These are phyloP conservation scores for Pugionium cornutum DNA, from an alignment of 345 rosid species.

Conservation along the genomic window DNA sequence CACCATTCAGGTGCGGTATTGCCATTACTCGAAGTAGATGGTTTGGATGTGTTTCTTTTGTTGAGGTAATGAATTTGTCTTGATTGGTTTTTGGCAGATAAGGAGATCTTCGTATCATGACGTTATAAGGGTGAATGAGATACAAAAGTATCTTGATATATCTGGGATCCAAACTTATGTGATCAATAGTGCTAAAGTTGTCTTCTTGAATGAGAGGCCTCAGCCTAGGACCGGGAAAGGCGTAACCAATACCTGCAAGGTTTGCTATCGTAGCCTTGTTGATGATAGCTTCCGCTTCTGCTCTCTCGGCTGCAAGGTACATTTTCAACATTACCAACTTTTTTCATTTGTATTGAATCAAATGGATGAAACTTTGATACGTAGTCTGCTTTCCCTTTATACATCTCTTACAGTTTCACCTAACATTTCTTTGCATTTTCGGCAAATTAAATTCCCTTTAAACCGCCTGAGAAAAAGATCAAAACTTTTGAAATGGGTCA, in stretches of 20 bases:
- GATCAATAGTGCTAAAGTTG: conserved; percentile 40
- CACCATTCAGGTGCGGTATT: conserved; percentile 66
- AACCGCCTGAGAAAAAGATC: conserved; percentile 2
- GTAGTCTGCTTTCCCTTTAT: not conserved
- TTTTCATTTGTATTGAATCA: not conserved
- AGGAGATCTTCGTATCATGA: conserved; percentile 99
- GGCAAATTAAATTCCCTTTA: conserved; percentile 12
- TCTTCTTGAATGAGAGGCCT: conserved; percentile 93
- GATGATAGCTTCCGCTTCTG: conserved; percentile 95
- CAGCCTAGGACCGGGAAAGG: conserved; percentile 99
- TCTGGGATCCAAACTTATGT: conserved; percentile 90
- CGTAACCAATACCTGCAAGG: conserved; percentile 87
- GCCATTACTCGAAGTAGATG: not conserved
- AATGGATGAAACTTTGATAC: conserved; percentile 18
- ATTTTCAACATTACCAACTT: conserved; percentile 13
- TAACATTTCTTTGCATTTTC: conserved; percentile 21
- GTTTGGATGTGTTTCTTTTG: not conserved
- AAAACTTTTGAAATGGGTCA: conserved; percentile 30
- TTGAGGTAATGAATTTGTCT: conserved; percentile 10
- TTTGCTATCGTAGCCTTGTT: conserved; percentile 91
- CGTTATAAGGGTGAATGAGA: conserved; percentile 89
- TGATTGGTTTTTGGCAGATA: conserved; percentile 53
- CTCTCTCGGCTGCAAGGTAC: conserved; percentile 99
- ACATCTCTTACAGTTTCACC: conserved; percentile 16
- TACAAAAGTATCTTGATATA: conserved; percentile 83